phyloP scores from a whole-genome alignment of 768 basidiomycete species.

The Steccherinum ochraceum region DNA sequence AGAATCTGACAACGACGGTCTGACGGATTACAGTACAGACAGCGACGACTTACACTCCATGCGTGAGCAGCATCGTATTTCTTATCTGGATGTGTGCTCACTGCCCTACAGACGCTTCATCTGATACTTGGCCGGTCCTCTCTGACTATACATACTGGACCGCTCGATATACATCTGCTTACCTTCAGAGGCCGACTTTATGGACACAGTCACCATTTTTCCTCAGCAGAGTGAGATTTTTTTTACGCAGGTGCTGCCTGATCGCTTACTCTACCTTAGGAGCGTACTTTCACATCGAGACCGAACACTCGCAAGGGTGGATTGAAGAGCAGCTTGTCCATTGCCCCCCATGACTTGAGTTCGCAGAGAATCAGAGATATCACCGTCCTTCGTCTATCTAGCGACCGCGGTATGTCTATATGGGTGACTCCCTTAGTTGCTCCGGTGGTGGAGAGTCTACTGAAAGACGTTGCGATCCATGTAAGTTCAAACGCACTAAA shows the following conservation, averaged over 20 bases:
- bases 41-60: constrained; percentile 38
- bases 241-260: background rate
- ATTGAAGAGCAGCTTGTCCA: background rate
- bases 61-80: constrained; percentile 27
- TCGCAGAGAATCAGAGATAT: constrained; percentile 8
- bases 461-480: constrained; percentile 38
- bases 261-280: background rate
- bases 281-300: background rate
- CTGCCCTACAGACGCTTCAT: background rate
- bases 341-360: background rate
- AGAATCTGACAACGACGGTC: constrained; percentile 73
- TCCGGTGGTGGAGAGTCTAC: constrained; percentile 35
- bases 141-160: constrained; percentile 39
- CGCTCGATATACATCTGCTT: constrained; percentile 38
- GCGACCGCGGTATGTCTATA: constrained; percentile 31
- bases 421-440: constrained; percentile 53
- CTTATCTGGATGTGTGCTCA: background rate
- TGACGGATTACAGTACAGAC: constrained; percentile 44
- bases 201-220: constrained; percentile 46
- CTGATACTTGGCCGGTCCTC: background rate
- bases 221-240: constrained; percentile 33
- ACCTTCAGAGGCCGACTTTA: constrained; percentile 27
- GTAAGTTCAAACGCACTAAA: constrained; percentile 28
- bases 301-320: background rate
- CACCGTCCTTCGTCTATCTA: constrained; percentile 37